Conservation (phyloP, 2,329 filamentous ascomycete genomes). For the Verticillium alfalfae region DNA sequence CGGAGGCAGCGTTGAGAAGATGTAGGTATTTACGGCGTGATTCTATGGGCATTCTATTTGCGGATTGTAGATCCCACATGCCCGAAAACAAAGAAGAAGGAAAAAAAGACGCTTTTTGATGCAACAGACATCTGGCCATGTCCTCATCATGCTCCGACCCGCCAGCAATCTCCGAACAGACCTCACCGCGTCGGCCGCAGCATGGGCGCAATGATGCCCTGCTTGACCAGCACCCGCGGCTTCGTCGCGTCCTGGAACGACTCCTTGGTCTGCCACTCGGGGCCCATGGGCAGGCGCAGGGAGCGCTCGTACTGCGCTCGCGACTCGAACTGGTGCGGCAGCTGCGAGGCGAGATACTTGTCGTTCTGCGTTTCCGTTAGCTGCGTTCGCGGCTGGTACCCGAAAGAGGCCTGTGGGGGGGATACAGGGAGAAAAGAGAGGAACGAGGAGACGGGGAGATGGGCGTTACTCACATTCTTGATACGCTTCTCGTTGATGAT, state of each 20-base stretch:
- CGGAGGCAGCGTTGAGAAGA: not conserved
- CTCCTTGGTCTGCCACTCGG: conserved; percentile 95
- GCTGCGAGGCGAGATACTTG: conserved; percentile 76
- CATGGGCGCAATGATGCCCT: conserved; percentile 85
- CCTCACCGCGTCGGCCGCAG: conserved; percentile 57
- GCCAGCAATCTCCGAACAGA: not conserved
- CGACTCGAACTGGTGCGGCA: conserved; percentile 89
- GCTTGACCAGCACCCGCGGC: conserved; percentile 84
- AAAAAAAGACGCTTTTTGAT: not conserved
- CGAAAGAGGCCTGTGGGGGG: not conserved
- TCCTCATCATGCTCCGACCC: not conserved
- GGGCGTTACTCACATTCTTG: conserved; percentile 63
- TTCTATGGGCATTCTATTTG: not conserved
- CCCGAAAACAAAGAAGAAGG: no score
- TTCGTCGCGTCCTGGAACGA: conserved; percentile 86
- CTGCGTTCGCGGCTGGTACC: not conserved
- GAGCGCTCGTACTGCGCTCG: conserved; percentile 85
- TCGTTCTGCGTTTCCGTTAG: conserved; percentile 51
- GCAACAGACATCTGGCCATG: not conserved
- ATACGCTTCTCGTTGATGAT: conserved; percentile 89
- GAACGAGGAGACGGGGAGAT: not conserved
- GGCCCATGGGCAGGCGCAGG: conserved; percentile 79
- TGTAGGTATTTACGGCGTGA: not conserved
- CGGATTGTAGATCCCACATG: not conserved
- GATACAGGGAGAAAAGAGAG: no score